Evolutionary conservation across 2,329 filamentous ascomycete species (phyloP).

Genomic region (Cladosporium cucumerinum): DNA sequence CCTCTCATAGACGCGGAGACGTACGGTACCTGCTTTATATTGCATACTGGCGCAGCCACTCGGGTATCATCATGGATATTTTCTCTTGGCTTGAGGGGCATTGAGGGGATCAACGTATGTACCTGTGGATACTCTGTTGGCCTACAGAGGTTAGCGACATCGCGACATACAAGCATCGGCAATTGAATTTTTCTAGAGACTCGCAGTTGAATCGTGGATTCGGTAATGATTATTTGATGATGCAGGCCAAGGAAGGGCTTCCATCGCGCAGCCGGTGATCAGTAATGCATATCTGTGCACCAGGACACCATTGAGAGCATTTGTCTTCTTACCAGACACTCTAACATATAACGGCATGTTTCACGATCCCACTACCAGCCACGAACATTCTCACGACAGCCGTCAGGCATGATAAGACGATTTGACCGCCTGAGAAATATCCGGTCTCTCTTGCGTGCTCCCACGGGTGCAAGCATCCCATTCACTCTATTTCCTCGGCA

Average conservation of each 20-base stretch:
- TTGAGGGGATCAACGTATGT: neutral
- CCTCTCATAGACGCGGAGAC: neutral
- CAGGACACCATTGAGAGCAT: neutral
- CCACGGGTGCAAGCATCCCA: neutral
- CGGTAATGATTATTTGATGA: neutral
- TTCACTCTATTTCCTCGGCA: neutral
- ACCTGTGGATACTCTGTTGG: neutral
- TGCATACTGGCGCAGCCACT: neutral
- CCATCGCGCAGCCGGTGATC: neutral
- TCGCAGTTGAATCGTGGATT: neutral
- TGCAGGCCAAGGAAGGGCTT: neutral
- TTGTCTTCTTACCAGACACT: neutral
- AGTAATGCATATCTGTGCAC: neutral
- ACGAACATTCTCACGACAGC: neutral
- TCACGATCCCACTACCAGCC: neutral
- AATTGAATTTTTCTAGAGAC: neutral
- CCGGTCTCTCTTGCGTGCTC: neutral
- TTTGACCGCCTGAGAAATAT: neutral
- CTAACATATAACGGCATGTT: neutral
- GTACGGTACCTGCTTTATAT: neutral
- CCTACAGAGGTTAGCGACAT: slow-evolving; percentile 5
- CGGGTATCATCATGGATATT: neutral
- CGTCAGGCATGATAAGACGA: neutral
- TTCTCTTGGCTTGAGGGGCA: slow-evolving; percentile 16
- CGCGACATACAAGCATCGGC: slow-evolving; percentile 1